Evolutionary conservation across 306 rosid species (phyloP).

Genomic region (Canavalia gladiata): DNA sequence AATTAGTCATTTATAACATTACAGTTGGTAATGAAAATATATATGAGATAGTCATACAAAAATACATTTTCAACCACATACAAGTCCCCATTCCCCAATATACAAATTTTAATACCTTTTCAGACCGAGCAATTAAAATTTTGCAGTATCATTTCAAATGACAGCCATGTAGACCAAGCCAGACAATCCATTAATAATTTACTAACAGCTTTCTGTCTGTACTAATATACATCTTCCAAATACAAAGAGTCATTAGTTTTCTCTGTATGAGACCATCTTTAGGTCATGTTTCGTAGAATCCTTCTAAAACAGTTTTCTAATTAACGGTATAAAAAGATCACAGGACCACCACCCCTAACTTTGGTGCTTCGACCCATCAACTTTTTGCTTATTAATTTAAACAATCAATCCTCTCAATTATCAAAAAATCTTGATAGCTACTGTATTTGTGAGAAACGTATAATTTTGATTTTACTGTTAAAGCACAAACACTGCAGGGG

Average conservation of each 20-base stretch:
- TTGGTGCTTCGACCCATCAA: slow-evolving; percentile 4
- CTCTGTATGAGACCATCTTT: slow-evolving; percentile 1
- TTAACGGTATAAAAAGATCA: neutral
- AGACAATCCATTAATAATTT: slow-evolving; percentile 15
- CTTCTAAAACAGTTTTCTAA: neutral
- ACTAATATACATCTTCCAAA: slow-evolving; percentile 2
- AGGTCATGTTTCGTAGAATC: neutral
- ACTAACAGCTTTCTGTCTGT: slow-evolving; percentile 6
- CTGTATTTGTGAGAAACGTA: neutral
- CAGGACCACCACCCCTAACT: neutral
- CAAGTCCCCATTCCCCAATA: neutral
- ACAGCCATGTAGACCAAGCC: slow-evolving; percentile 31
- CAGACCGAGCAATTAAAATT: slow-evolving; percentile 14
- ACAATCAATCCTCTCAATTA: neutral
- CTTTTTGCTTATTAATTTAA: slow-evolving; percentile 9
- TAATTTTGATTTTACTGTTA: slow-evolving; percentile 5
- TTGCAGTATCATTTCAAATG: slow-evolving; percentile 35
- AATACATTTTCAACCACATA: slow-evolving; percentile 15
- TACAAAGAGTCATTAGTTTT: neutral
- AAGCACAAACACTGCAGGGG: slow-evolving; percentile 7
- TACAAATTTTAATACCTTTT: neutral
- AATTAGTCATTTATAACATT: slow-evolving; percentile 41
- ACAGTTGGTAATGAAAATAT: slow-evolving; percentile 20
- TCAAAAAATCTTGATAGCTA: slow-evolving; percentile 18
- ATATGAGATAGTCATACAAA: neutral